Evolutionary conservation across 78 protist genomes (phyloP).

Genomic region (Dictyostelium firmibasis): DNA sequence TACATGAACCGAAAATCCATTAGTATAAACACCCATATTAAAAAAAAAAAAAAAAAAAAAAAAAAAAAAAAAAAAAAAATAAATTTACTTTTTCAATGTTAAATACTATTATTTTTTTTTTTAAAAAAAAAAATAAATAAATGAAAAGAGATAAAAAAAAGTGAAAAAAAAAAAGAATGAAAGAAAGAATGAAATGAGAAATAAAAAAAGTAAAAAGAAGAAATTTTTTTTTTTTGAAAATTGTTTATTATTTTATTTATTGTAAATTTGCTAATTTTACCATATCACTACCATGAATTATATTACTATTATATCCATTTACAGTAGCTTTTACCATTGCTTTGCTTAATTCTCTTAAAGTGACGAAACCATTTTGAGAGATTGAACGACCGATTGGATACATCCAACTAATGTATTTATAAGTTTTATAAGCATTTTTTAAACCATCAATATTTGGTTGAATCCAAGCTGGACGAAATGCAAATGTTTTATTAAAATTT

Average conservation of each 20-base stretch:
- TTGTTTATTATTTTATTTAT: not conserved
- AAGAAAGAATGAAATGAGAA: too few relatives aligned
- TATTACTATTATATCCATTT: not conserved
- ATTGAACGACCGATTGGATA: not conserved
- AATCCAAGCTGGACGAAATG: not conserved
- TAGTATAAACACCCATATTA: too few relatives aligned
- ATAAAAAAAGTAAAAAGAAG: too few relatives aligned
- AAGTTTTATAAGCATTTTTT: not conserved
- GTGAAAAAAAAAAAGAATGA: too few relatives aligned
- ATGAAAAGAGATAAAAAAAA: too few relatives aligned
- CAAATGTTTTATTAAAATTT: not conserved
- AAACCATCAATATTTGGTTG: not conserved
- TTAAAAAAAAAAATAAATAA: too few relatives aligned
- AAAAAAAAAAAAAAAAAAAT: too few relatives aligned
- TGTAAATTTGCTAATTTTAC: not conserved
- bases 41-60: too few relatives aligned
- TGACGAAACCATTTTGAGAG: not conserved
- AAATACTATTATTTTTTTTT: too few relatives aligned
- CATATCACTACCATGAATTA: not conserved
- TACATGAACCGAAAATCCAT: too few relatives aligned
- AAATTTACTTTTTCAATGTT: not conserved
- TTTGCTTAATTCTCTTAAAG: not conserved
- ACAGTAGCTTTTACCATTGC: not conserved
- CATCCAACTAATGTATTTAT: slow-evolving; percentile 13
- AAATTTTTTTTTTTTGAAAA: not conserved